Evolutionary conservation across 495 filamentous ascomycete genomes (phyloP), one percentile per base, ranked within the genome.

Genomic region (Aspergillus carlsbadensis): DNA sequence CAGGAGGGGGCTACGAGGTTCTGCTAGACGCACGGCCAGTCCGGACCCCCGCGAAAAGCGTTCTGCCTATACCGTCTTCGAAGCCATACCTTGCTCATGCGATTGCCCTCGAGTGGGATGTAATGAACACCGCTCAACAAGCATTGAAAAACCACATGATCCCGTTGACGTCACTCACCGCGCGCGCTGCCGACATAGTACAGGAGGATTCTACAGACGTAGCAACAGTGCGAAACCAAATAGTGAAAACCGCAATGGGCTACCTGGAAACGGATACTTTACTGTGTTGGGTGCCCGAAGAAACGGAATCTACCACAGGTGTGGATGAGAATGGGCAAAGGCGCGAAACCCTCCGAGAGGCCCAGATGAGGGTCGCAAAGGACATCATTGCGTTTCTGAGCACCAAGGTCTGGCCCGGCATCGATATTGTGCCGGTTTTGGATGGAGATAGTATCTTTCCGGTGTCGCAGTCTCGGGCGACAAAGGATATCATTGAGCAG

Each of bases 211-310:
- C 81, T n/a, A 41, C 68, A 24, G 78, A 75, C 0, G 46, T 66
- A 10, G 58, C 59, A 0, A 69, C 68, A 6, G 73, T 74, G 29
- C 77, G 92, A 37, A 62, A 78, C 1, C 75, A 79, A 31, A 86
- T 96, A 13, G 70, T 87, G 17, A 73, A 65, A 10, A 88, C 83
- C 45, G 70, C 91, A 33, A 81, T 98, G 79, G 82, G 88, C 8
- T 97, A 98, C 68, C 77, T 98, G 6, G 84, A 92, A 53, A 98
- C 94, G 0, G 94, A 98, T 70, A 92, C 90, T 0, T 73, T 97
- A n/a, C 82, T 98, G 10, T 98, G 94, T 77, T 93, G 89, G 87
- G 90, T 89, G 18, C 88, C 88, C 3, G 87, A 87, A 60, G 72
- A 77, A 24, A 68, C 67, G 41, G 29, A 52, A 5, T 49, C 52